Evolutionary conservation across 169 alveolate genomes (phyloP), one percentile per base, ranked within the genome.

Genomic region (Blepharisma undulans): DNA sequence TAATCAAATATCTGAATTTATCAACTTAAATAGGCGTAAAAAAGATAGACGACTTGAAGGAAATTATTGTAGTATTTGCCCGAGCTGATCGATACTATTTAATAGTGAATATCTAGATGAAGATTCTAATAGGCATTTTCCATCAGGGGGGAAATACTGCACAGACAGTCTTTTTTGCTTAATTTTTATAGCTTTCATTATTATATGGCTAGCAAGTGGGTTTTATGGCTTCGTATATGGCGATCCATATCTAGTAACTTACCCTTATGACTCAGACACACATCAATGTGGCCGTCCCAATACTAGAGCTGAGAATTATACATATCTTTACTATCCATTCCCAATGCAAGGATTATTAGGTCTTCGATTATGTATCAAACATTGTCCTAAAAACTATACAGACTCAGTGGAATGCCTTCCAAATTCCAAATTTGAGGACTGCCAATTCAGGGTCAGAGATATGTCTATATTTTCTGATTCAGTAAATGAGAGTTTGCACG

Each of bases 211-310:
- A 25, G 93, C 84, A n/a, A 82, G 90, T 0, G 95, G 96, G 14
- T 77, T 92, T 29, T 93, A 93, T 34, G 96, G 97, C 4, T 92
- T 89, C 85, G 61, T 88, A 6, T 59, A 93, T 77, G 98, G 98
- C 30, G 92, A 94, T 82, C 98, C 98, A 27, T 78, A 72, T 25
- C 85, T 36, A 84, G 90, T 94, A 16, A 88, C 95, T 27, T 91
- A 92, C 85, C 94, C 97, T 19, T 94, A 85, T 77, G 98, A 96
- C 89, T 88, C 92, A 33, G 95, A 90, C 90, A 96, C 96, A 25
- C 81, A 93, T 76, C 93, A 86, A 86, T 86, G 91, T 86, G 91
- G 91, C 25, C 59, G 25, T 3, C 80, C 84, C 10, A 84, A 48
- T 16, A 36, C 33, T n/a, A 66, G 8, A 4, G 84, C 91, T 2